phyloP scores from a whole-genome alignment of 208 protist species.

The Acanthamoeba pearcei region DNA sequence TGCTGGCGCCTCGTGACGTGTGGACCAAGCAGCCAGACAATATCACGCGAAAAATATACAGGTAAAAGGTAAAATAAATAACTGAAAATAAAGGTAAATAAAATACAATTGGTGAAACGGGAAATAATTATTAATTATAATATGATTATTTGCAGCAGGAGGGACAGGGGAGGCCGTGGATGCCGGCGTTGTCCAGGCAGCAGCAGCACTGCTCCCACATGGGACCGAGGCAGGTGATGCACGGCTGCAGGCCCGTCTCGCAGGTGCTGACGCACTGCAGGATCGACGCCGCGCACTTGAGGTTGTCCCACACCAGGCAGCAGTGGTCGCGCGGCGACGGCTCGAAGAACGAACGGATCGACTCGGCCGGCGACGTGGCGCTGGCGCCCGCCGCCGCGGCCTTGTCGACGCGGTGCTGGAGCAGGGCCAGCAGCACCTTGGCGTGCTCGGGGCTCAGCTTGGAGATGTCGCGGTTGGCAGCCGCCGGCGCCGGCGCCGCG shows the following conservation, averaged over 20 bases:
- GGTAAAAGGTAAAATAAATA: no score
- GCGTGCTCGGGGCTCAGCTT: not conserved
- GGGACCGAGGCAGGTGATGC: constrained; percentile 38
- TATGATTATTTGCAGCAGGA: not conserved
- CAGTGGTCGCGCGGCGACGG: not conserved
- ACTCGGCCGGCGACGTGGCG: not conserved
- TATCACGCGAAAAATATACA: no score
- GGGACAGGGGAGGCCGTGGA: constrained; percentile 23
- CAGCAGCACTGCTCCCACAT: constrained; percentile 67
- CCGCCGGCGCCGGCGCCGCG: not conserved
- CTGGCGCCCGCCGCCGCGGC: not conserved
- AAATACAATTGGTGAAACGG: no score
- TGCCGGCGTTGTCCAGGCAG: constrained; percentile 62
- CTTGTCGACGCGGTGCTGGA: not conserved
- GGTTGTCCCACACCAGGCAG: constrained; percentile 19
- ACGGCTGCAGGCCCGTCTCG: not conserved
- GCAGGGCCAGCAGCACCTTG: not conserved
- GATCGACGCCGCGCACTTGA: constrained; percentile 5
- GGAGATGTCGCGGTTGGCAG: not conserved
- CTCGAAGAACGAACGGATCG: not conserved
- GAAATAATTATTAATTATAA: no score
- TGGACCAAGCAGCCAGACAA: no score
- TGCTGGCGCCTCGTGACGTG: no score
- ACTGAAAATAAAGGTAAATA: no score
- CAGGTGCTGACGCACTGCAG: not conserved